Evolutionary conservation across 2,329 filamentous ascomycete species (phyloP), one percentile per base, ranked within the genome.

Genomic region (Podosphaera fusca): DNA sequence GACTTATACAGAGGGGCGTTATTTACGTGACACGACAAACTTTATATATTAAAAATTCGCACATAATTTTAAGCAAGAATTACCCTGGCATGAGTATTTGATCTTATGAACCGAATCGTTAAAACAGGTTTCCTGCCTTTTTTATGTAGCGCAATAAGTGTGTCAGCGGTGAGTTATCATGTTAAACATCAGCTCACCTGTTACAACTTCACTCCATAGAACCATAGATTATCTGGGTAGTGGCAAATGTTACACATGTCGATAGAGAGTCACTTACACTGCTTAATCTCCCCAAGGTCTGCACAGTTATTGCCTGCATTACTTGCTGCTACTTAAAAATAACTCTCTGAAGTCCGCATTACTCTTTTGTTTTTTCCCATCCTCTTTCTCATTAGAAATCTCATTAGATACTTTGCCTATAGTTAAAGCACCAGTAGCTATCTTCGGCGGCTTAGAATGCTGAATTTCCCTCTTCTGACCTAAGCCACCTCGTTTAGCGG

Each of bases 291-390:
- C 38, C 10, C n/a, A 21, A 42, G 38, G n/a, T 12, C 10, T 42
- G 10, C 38, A 42, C 10, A 7, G n/a, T 12, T 12, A 12, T 8
- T 14, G 38, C 38, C 38, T 42, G 38, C 5, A 63, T 58, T 63
- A 38, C 42, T 55, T 62, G 34, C 58, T 60, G n/a, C 60, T 65
- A 62, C 58, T 62, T n/a, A 63, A 55, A 60, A 67, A 67, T 64
- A 67, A 64, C 34, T 75, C 74, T 66, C 75, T 78, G 62, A 79
- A 79, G 63, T 79, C 76, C 1, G 75, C 74, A 65, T 79, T 79
- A 63, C 71, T 78, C 69, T 76, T 78, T 21, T 67, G 62, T 54
- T 68, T 62, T 9, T 64, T 63, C 38, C 60, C 62, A 10, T 61
- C 62, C 29, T 60, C 64, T 61, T 55, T 33, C 14, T 54, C 61